A percentile compares a stretch with the other conserved stretches of the same genome.
These are phyloP conservation scores for Hypoxylon cercidicola DNA, from an alignment of 495 filamentous ascomycete species.

Conservation along the genomic window DNA sequence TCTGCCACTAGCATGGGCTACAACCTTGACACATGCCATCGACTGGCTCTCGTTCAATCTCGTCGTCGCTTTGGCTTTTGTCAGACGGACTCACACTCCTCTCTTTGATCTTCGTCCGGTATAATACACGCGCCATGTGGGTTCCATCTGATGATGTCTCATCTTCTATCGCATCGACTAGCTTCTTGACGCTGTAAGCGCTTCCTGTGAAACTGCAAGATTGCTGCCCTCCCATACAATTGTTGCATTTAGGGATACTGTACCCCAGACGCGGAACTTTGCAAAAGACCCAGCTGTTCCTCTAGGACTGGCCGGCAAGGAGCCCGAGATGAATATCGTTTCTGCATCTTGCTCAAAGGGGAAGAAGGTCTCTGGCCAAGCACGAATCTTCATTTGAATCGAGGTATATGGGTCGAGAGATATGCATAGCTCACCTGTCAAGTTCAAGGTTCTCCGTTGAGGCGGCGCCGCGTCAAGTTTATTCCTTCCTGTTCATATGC, in stretches of 20 bases:
- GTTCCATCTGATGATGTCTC: slow-evolving; percentile 35
- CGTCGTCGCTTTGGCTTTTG: slow-evolving; percentile 32
- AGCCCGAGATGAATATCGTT: slow-evolving; percentile 30
- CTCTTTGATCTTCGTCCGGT: slow-evolving; percentile 34
- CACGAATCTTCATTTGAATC: slow-evolving; percentile 8
- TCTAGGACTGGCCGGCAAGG: slow-evolving; percentile 29
- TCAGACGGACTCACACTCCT: slow-evolving; percentile 33
- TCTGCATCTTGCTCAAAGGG: slow-evolving; percentile 38
- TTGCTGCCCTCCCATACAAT: slow-evolving; percentile 27
- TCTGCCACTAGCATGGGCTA: slow-evolving; percentile 48
- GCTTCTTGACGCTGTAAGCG: slow-evolving; percentile 36
- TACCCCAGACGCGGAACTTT: slow-evolving; percentile 25
- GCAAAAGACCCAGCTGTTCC: slow-evolving; percentile 20
- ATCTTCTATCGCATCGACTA: slow-evolving; percentile 24
- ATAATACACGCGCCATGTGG: slow-evolving; percentile 38
- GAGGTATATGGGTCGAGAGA: slow-evolving; percentile 19
- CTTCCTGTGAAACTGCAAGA: slow-evolving; percentile 32
- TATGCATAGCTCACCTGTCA: slow-evolving; percentile 31
- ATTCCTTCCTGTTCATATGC: slow-evolving; percentile 33
- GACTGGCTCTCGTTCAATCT: slow-evolving; percentile 47
- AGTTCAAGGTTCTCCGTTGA: slow-evolving; percentile 30
- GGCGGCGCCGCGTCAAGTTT: slow-evolving; percentile 19
- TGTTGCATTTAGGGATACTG: slow-evolving; percentile 21
- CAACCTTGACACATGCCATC: slow-evolving; percentile 44
- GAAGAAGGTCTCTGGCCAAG: slow-evolving; percentile 24